Evolutionary conservation across 192 early-diverging fungal genomes (phyloP).

Genomic region (Coemansia sp.): DNA sequence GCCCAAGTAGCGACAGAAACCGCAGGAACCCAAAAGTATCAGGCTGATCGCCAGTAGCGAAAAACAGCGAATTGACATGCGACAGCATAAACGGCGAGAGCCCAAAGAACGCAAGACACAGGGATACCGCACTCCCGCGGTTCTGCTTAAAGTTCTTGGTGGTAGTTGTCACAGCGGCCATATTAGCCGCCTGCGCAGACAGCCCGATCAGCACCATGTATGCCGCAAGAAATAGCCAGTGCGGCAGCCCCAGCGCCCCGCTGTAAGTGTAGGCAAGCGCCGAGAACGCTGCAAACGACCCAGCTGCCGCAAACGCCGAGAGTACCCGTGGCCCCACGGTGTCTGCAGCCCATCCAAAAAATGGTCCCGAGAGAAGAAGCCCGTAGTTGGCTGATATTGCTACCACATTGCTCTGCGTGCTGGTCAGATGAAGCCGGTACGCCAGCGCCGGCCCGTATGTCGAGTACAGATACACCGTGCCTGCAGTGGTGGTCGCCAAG

Average conservation of each 20-base stretch:
- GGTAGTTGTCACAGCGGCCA: constrained; percentile 65
- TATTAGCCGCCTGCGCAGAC: constrained; percentile 61
- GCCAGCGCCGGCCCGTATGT: constrained; percentile 61
- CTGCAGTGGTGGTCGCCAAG: constrained; percentile 54
- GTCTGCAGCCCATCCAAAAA: constrained; percentile 62
- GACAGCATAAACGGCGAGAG: constrained; percentile 65
- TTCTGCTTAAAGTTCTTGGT: constrained; percentile 61
- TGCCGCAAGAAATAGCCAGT: constrained; percentile 38
- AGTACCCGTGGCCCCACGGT: constrained; percentile 46
- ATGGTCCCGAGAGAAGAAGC: constrained; percentile 60
- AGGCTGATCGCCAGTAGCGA: constrained; percentile 41
- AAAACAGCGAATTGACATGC: constrained; percentile 58
- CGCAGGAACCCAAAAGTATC: constrained; percentile 49
- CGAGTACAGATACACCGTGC: constrained; percentile 69
- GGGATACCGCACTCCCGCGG: constrained; percentile 60
- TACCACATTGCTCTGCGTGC: constrained; percentile 62
- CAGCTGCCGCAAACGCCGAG: constrained; percentile 35
- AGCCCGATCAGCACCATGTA: constrained; percentile 59
- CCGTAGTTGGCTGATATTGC: constrained; percentile 68
- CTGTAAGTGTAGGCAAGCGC: constrained; percentile 49
- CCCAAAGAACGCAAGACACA: constrained; percentile 65
- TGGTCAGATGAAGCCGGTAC: constrained; percentile 55
- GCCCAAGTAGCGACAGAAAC: constrained; percentile 44
- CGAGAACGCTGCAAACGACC: constrained; percentile 45
- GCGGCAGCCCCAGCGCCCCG: constrained; percentile 28